Evolutionary conservation across 345 rosid genomes (phyloP).

Genomic region (Eucalyptus dawsonii): DNA sequence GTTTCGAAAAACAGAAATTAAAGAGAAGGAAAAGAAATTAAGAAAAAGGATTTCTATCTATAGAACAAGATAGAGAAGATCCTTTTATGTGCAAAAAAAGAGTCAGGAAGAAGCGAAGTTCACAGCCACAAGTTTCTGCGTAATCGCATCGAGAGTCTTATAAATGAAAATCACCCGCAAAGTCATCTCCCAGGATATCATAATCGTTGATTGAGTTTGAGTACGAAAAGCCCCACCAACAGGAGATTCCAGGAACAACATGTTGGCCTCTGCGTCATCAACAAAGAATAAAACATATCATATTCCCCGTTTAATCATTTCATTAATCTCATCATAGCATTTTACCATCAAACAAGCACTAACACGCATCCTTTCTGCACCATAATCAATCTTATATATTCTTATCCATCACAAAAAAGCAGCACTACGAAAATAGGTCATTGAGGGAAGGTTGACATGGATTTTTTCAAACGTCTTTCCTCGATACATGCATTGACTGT

Average conservation of each 20-base stretch:
- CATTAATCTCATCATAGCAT: neutral
- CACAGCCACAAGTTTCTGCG: neutral
- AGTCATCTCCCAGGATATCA: constrained; percentile 45
- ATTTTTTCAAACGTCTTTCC: neutral
- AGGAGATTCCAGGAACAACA: constrained; percentile 88
- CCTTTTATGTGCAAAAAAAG: neutral
- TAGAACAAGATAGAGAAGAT: neutral
- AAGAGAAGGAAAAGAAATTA: neutral
- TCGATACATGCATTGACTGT: neutral
- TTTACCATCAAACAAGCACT: neutral
- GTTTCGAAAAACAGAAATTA: neutral
- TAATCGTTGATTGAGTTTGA: constrained; percentile 66
- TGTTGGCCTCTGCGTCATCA: constrained; percentile 69
- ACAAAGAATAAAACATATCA: neutral
- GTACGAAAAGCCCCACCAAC: constrained; percentile 92
- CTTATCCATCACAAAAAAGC: neutral
- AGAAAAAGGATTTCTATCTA: neutral
- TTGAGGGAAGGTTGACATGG: neutral
- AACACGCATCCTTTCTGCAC: neutral
- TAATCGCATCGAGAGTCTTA: neutral
- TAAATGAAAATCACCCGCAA: constrained; percentile 40
- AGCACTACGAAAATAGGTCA: neutral
- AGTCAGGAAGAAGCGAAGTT: neutral
- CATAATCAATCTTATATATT: neutral
- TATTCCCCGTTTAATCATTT: neutral